These are phyloP conservation scores for Waltiozyma sp. DNA, from an alignment of 1,139 yeast species.

Conservation along the genomic window DNA sequence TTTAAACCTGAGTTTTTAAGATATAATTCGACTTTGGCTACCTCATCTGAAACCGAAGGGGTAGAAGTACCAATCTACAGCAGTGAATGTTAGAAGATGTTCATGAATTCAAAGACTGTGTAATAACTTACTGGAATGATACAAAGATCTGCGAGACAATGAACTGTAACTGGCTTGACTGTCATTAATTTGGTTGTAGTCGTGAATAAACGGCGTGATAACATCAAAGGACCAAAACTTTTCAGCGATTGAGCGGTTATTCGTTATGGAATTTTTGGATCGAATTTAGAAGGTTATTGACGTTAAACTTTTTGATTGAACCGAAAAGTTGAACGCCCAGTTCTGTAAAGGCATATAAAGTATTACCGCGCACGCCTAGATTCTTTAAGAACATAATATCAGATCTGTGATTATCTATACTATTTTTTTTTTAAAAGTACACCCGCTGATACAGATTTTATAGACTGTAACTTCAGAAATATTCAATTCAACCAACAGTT, in stretches of 20 bases:
- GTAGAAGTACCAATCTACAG: constrained; percentile 60
- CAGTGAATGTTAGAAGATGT: background rate
- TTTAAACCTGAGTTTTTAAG: constrained; percentile 51
- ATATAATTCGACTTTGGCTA: constrained; percentile 54
- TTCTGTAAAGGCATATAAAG: background rate
- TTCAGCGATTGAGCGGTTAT: too few species aligned
- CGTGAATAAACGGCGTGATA: background rate
- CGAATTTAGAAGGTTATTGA: too few species aligned
- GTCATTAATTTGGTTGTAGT: background rate
- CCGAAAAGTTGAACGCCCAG: background rate
- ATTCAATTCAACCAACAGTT: too few species aligned
- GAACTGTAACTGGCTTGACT: background rate
- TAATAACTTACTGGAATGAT: background rate
- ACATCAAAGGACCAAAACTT: too few species aligned
- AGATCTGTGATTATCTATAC: too few species aligned
- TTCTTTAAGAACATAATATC: too few species aligned
- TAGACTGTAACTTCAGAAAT: too few species aligned
- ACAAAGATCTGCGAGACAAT: background rate
- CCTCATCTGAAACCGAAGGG: constrained; percentile 73
- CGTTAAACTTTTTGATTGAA: too few species aligned
- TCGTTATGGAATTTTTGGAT: too few species aligned
- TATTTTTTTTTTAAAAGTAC: background rate
- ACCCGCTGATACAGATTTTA: too few species aligned
- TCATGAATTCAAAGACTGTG: background rate
- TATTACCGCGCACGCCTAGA: too few species aligned